Conservation (phyloP, 2,329 filamentous ascomycete species). For the Orbilia blumenaviensis region DNA sequence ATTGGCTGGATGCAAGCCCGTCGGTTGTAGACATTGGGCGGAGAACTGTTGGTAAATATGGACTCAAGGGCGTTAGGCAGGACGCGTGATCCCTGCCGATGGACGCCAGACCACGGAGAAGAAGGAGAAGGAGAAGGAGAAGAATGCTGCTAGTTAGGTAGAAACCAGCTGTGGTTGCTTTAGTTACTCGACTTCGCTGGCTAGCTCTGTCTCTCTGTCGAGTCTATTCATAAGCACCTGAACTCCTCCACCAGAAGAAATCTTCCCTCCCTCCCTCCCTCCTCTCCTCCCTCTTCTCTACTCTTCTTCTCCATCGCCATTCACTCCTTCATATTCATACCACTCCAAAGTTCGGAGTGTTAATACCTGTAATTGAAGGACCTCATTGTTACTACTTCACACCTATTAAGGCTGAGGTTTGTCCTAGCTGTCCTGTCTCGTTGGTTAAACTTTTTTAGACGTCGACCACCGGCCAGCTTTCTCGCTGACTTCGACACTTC, state of each 20-base stretch:
- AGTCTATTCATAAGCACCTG: constrained; percentile 60
- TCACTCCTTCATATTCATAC: constrained; percentile 16
- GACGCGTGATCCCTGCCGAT: background rate
- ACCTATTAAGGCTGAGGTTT: constrained; percentile 9
- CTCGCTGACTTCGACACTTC: constrained; percentile 13
- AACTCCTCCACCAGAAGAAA: background rate
- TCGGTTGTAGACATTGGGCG: background rate
- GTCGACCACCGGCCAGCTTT: background rate
- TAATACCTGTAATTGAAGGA: constrained; percentile 2
- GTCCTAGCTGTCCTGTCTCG: constrained; percentile 43
- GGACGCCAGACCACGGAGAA: background rate
- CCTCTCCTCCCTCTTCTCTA: constrained; percentile 58
- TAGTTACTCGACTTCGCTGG: constrained; percentile 55
- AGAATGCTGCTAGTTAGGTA: background rate
- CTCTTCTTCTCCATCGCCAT: constrained; percentile 52
- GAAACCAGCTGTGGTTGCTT: background rate
- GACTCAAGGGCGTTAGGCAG: too few relatives aligned
- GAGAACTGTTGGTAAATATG: background rate
- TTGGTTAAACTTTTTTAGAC: constrained; percentile 12
- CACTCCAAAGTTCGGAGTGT: background rate
- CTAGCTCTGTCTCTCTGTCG: background rate
- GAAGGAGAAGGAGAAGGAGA: too few relatives aligned
- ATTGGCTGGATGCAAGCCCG: background rate
- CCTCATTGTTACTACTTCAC: background rate
- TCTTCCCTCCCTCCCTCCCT: constrained; percentile 57